These are phyloP conservation scores for Coemansia sp. DNA, from an alignment of 192 early-diverging fungal species.

Conservation along the genomic window DNA sequence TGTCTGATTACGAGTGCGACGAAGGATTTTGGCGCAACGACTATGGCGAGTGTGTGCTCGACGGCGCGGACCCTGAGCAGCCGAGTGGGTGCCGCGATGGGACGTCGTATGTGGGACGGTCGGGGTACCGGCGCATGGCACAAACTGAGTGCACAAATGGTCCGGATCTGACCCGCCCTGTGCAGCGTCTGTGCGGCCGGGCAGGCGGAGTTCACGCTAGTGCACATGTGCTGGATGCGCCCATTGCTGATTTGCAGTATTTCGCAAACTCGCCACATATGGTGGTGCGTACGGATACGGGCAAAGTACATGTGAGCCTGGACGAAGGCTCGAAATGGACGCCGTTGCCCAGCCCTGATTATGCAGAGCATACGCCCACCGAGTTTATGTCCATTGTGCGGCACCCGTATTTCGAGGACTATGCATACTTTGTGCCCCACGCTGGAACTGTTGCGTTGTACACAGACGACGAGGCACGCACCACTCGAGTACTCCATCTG, in stretches of 20 bases:
- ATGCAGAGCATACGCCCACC: conserved; percentile 1
- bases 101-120: conserved; percentile 65
- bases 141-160: conserved; percentile 78
- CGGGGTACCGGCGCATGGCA: conserved; percentile 79
- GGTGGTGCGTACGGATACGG: conserved; percentile 56
- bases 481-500: conserved; percentile 58
- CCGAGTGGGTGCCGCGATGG: conserved; percentile 69
- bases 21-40: conserved; percentile 76
- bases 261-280: conserved; percentile 63
- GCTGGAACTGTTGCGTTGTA: conserved; percentile 53
- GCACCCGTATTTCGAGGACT: conserved; percentile 62
- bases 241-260: conserved; percentile 64
- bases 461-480: conserved; percentile 63
- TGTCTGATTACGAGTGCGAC: conserved; percentile 87
- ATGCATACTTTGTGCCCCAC: conserved; percentile 63
- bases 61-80: conserved; percentile 74
- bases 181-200: conserved; percentile 71
- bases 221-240: conserved; percentile 38
- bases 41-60: conserved; percentile 64
- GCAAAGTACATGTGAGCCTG: conserved; percentile 57
- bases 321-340: conserved; percentile 69
- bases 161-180: conserved; percentile 59
- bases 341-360: conserved; percentile 23
- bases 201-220: conserved; percentile 37
- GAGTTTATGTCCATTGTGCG: conserved; percentile 59